Conservation (phyloP, 2,329 filamentous ascomycete genomes). For the Annulohypoxylon truncatum region DNA sequence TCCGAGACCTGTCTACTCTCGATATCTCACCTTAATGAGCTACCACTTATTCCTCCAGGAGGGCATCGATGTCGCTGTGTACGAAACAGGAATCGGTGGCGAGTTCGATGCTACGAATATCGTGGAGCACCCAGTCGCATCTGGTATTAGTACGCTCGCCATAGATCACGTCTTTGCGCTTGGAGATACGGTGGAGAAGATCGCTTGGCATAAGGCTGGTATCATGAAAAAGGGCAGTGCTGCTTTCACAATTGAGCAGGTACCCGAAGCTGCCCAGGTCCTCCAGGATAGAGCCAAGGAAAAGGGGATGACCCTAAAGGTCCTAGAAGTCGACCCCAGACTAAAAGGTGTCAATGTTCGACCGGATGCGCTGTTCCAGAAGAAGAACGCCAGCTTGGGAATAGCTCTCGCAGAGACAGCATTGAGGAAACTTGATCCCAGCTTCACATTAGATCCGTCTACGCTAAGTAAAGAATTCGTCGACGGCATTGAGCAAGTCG, state of each 20-base stretch:
- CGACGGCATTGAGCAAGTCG: slow-evolving; percentile 78
- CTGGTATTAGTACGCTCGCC: slow-evolving; percentile 73
- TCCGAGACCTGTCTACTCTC: slow-evolving; percentile 67
- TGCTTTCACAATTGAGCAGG: slow-evolving; percentile 69
- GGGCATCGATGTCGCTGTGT: slow-evolving; percentile 70
- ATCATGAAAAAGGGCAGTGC: slow-evolving; percentile 72
- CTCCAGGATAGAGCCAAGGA: slow-evolving; percentile 64
- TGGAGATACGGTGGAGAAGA: slow-evolving; percentile 71
- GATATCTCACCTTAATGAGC: slow-evolving; percentile 73
- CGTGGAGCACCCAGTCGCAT: slow-evolving; percentile 66
- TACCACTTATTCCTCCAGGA: slow-evolving; percentile 75
- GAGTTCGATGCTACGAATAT: slow-evolving; percentile 77
- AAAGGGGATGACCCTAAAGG: slow-evolving; percentile 60
- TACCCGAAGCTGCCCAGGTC: slow-evolving; percentile 58
- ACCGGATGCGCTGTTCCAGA: slow-evolving; percentile 68
- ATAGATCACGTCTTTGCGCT: slow-evolving; percentile 75
- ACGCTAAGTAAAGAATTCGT: slow-evolving; percentile 72
- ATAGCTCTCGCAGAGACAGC: slow-evolving; percentile 64
- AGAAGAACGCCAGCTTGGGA: slow-evolving; percentile 63
- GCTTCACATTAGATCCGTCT: slow-evolving; percentile 41
- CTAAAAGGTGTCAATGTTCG: slow-evolving; percentile 60
- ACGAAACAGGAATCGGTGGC: slow-evolving; percentile 75
- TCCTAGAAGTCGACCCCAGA: slow-evolving; percentile 60
- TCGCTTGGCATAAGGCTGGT: slow-evolving; percentile 80
- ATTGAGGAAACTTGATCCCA: slow-evolving; percentile 58